These are phyloP conservation scores for Nicotiana noctiflora DNA, from an alignment of 257 asterid species.

Conservation along the genomic window DNA sequence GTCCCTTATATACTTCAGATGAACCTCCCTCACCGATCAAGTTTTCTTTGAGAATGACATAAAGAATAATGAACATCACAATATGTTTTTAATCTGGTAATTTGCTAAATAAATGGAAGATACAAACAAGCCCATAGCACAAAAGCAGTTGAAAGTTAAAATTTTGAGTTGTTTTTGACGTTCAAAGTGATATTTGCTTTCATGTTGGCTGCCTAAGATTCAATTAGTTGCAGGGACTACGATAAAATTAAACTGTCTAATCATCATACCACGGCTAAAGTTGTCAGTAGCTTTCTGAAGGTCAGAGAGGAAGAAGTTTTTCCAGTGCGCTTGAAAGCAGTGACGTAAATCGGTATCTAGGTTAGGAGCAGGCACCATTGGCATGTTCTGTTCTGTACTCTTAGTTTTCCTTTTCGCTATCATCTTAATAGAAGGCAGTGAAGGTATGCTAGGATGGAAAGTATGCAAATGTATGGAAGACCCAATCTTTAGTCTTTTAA, in stretches of 20 bases:
- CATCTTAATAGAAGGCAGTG: constrained; percentile 8
- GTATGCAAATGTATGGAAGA: constrained; percentile 1
- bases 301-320: constrained; percentile 6
- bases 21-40: constrained; percentile 95
- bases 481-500: constrained; percentile 10
- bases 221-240: not conserved
- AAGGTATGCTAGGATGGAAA: constrained; percentile 13
- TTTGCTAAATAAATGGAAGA: not conserved
- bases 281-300: constrained; percentile 10
- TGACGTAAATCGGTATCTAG: constrained; percentile 6
- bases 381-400: constrained; percentile 6
- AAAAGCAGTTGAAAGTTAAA: not conserved
- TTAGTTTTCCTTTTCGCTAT: not conserved
- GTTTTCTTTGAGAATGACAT: constrained; percentile 35
- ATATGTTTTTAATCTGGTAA: not conserved
- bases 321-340: constrained; percentile 13
- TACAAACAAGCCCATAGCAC: not conserved
- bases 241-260: not conserved
- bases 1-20: constrained; percentile 90
- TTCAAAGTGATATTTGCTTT: not conserved
- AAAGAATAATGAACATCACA: not conserved
- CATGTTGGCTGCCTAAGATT: not conserved
- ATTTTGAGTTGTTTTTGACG: not conserved
- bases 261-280: constrained; percentile 12
- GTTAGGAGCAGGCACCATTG: not conserved